Conservation (phyloP, 805 yeast species). For the Monosporozyma siamensis region DNA sequence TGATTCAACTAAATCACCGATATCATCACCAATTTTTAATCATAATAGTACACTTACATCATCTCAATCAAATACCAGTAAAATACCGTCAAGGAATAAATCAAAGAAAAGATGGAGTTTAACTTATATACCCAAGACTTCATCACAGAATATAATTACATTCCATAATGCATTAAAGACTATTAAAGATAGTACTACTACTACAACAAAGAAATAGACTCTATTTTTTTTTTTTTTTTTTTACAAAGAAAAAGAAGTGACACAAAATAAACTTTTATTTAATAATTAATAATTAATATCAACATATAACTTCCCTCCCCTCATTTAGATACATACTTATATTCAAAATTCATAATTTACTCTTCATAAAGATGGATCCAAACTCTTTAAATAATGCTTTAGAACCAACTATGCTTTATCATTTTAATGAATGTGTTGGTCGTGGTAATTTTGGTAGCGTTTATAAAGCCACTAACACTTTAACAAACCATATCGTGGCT, state of each 20-base stretch:
- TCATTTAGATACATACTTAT: not conserved
- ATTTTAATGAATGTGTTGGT: constrained; percentile 54
- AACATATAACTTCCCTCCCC: no score
- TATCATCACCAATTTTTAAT: not conserved
- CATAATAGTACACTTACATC: not conserved
- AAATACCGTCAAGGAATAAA: not conserved
- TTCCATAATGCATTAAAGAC: constrained; percentile 7
- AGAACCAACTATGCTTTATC: constrained; percentile 27
- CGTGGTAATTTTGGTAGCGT: constrained; percentile 86
- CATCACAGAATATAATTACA: constrained; percentile 6
- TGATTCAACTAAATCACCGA: not conserved
- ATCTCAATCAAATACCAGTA: not conserved
- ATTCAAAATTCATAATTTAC: not conserved
- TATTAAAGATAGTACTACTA: constrained; percentile 1
- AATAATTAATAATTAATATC: no score
- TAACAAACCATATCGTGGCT: constrained; percentile 49
- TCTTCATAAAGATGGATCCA: not conserved
- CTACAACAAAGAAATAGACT: not conserved
- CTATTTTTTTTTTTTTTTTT: not conserved
- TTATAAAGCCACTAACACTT: constrained; percentile 44
- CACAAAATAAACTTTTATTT: not conserved
- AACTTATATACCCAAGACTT: constrained; percentile 6
- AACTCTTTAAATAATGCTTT: not conserved
- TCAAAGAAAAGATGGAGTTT: constrained; percentile 9
- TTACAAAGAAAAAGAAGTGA: not conserved